Percentiles rank a stretch among this genome's conserved stretches.
Conservation (phyloP, 225 moss, liverwort and hornwort genomes). For the Marchantia polymorpha region DNA sequence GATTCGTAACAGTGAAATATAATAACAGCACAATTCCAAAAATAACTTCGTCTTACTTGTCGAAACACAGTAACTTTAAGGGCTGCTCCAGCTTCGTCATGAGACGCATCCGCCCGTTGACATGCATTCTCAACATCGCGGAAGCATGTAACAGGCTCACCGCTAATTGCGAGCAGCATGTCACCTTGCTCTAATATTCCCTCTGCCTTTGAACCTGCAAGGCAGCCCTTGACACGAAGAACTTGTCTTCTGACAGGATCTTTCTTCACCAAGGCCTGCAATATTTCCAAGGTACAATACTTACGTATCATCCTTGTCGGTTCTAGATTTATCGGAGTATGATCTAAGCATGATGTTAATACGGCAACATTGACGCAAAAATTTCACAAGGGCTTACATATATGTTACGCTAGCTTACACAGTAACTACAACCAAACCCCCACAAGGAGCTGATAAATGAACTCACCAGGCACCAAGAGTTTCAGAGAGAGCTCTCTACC, state of each 20-base stretch:
- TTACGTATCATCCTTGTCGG: too few relatives aligned
- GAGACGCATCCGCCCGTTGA: constrained; percentile 44
- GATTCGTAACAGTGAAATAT: neutral
- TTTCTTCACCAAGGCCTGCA: constrained; percentile 61
- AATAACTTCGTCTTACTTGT: constrained; percentile 35
- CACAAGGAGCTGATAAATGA: too few relatives aligned
- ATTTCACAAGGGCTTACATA: too few relatives aligned
- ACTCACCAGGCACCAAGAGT: too few relatives aligned
- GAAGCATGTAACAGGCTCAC: constrained; percentile 75
- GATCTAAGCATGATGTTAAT: too few relatives aligned
- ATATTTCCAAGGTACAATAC: neutral
- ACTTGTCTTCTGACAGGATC: constrained; percentile 72
- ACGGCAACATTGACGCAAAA: too few relatives aligned
- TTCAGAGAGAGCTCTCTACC: too few relatives aligned
- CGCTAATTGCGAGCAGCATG: constrained; percentile 78
- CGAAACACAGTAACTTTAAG: constrained; percentile 69
- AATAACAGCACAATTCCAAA: neutral
- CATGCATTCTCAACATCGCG: constrained; percentile 78
- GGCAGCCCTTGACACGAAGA: constrained; percentile 78
- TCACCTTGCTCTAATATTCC: constrained; percentile 78
- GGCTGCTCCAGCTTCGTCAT: constrained; percentile 25
- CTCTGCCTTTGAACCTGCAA: constrained; percentile 69
- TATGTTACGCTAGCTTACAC: too few relatives aligned
- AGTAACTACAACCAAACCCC: too few relatives aligned
- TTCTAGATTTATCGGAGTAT: too few relatives aligned